Base-by-base conservation (phyloP, 2,329 filamentous ascomycete genomes). In the Tolypocladium ophioglossoides region DNA sequence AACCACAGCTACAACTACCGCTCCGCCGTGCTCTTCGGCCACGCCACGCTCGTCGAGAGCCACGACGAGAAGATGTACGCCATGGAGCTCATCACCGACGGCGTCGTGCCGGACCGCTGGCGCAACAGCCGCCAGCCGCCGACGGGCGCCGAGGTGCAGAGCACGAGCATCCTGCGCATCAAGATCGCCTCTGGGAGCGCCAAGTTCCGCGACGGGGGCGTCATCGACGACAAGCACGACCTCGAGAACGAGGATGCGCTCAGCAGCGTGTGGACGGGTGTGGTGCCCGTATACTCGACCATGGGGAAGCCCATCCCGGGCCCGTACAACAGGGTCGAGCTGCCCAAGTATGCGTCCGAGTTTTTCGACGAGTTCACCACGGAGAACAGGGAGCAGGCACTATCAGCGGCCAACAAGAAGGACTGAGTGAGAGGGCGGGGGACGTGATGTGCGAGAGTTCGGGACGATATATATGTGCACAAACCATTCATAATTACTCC, bases 1-100 rank as follows among this genome's bases (percentile, higher is more conserved):
- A 82, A 80, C 56, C 89, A 95, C 74, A 88, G 82, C 72, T 91
- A 89, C 75, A 92, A 95, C 74, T 95, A 94, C 73, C 87, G 89
- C 58, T 89, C 85, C 40, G 87, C 87, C 12, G 74, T 90, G 10
- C 75, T 94, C 14, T 90, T 92, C 64, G 91, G 90, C 1, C 80
- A 84, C 66, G 90, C 86, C 0, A 75, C 70, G 10, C 69, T 86
- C 2, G 87, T 95, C 8, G 79, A 81, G 2, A 81, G 86, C 56
- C 68, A 71, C 0, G 79, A 77, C 3, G 90, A 95, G 73, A 88
- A 88, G 65, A 66, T 88, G 6, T 94, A 81, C 72, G 89, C 89
- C 9, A 86, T 95, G 83, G 72, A 84, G 61, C 73, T 87, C 55
- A 86, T 95, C 66, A 95, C 89, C 2, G 79, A 95, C 67, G 77